phyloP scores from a whole-genome alignment of 352 stramenopile genomes.

The Globisporangium paddicum region DNA sequence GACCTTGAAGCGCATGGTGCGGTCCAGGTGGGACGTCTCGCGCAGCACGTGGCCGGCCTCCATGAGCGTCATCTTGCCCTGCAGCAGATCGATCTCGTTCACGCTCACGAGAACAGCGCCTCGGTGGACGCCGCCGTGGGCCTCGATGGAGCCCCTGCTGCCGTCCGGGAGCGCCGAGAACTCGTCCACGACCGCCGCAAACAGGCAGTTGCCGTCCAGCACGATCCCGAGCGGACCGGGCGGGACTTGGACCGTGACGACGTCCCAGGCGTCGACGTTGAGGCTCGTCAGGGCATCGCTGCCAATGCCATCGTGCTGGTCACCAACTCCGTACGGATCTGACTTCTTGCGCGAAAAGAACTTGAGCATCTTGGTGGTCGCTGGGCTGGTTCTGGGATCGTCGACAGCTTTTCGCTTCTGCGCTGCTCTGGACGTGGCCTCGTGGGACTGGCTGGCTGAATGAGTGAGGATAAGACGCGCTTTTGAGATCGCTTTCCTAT shows the following conservation, averaged over 20 bases:
- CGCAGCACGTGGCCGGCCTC: conserved; percentile 46
- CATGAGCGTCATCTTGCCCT: conserved; percentile 27
- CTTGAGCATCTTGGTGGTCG: conserved; percentile 5
- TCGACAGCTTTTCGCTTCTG: background rate
- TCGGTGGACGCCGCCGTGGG: conserved; percentile 28
- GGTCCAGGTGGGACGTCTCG: conserved; percentile 34
- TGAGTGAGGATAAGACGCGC: background rate
- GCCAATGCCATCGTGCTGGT: background rate
- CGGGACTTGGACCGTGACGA: conserved; percentile 43
- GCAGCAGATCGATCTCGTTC: conserved; percentile 54
- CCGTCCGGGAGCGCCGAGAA: conserved; percentile 35
- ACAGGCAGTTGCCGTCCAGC: conserved; percentile 38
- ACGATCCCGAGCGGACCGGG: conserved; percentile 53
- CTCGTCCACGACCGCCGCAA: conserved; percentile 43
- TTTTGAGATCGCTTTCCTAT: background rate
- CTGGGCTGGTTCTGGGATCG: background rate
- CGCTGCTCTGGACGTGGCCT: background rate
- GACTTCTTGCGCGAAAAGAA: conserved; percentile 5
- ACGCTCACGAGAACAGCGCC: conserved; percentile 54
- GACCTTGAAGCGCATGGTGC: conserved; percentile 41
- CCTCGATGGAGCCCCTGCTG: conserved; percentile 41
- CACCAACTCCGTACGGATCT: background rate
- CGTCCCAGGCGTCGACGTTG: conserved; percentile 16
- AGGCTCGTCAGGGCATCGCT: background rate
- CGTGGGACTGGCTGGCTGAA: too few species aligned